These are phyloP conservation scores for Cladobotryum mycophilum DNA, from an alignment of 2,329 filamentous ascomycete species.

Conservation along the genomic window DNA sequence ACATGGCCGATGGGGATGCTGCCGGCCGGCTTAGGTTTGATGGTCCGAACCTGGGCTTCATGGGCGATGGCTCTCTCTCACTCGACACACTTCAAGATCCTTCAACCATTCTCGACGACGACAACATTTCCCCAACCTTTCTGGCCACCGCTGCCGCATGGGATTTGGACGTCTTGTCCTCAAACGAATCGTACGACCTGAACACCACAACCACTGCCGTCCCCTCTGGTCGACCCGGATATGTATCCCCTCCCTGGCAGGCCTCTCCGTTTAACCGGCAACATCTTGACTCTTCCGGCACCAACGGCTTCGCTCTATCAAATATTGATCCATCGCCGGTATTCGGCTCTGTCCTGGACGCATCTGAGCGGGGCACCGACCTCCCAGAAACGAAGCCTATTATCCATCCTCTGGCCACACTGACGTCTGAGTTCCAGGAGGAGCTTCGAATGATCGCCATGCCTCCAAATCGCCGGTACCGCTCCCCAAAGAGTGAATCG, in stretches of 20 bases:
- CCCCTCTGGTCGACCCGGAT: constrained; percentile 27
- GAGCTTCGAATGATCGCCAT: constrained; percentile 58
- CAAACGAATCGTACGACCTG: constrained; percentile 41
- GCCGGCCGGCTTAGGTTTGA: constrained; percentile 38
- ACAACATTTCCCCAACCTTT: constrained; percentile 32
- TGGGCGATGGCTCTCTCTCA: constrained; percentile 26
- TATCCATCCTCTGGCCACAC: constrained; percentile 21
- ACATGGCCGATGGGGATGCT: constrained; percentile 36
- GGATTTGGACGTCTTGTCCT: constrained; percentile 43
- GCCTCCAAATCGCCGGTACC: constrained; percentile 56
- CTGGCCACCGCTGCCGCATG: constrained; percentile 31
- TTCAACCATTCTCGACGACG: constrained; percentile 24
- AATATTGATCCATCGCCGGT: constrained; percentile 31
- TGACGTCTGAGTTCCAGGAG: constrained; percentile 56
- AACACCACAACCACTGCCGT: constrained; percentile 31
- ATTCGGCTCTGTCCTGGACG: constrained; percentile 20
- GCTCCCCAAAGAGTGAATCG: constrained; percentile 50
- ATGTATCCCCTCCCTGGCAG: constrained; percentile 30
- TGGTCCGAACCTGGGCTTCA: constrained; percentile 33
- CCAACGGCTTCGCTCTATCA: constrained; percentile 26
- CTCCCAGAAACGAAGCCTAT: constrained; percentile 27
- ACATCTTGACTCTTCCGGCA: constrained; percentile 25
- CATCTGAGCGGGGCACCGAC: constrained; percentile 18
- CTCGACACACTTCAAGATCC: constrained; percentile 26
- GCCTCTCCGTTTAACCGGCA: constrained; percentile 28